Conservation (phyloP, 805 yeast genomes). For the Schwanniomyces vanrijiae region DNA sequence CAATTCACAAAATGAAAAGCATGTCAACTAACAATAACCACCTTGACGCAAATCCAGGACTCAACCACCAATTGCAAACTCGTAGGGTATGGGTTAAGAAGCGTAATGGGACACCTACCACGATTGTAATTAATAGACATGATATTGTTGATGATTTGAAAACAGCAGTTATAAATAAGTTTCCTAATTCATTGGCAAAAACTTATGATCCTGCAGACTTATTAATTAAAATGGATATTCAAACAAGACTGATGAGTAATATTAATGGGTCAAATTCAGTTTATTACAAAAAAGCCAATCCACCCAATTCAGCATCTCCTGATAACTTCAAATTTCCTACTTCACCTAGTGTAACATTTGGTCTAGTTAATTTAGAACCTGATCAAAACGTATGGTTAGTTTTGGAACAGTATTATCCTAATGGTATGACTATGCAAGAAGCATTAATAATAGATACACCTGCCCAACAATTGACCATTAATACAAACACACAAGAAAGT, state of each 20-base stretch:
- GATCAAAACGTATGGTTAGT: constrained; percentile 60
- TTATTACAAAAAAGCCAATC: constrained; percentile 11
- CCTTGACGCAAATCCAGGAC: neutral
- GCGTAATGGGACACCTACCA: constrained; percentile 61
- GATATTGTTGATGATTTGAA: constrained; percentile 86
- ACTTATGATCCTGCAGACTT: constrained; percentile 71
- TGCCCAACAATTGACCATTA: neutral
- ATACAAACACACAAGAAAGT: neutral
- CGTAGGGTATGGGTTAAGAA: constrained; percentile 58
- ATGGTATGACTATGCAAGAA: constrained; percentile 67
- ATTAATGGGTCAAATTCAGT: constrained; percentile 6
- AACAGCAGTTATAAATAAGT: constrained; percentile 57
- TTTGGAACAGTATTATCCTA: constrained; percentile 59
- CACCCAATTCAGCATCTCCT: constrained; percentile 13
- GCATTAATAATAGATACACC: constrained; percentile 62
- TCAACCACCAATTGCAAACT: constrained; percentile 5
- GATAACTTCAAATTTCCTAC: constrained; percentile 9
- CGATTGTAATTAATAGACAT: constrained; percentile 56
- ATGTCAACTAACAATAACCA: neutral
- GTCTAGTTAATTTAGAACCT: constrained; percentile 44
- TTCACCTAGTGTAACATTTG: constrained; percentile 7
- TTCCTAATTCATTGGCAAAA: constrained; percentile 64
- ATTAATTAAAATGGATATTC: constrained; percentile 34
- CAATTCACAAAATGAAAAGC: neutral
- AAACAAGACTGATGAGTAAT: constrained; percentile 7